These are phyloP conservation scores for Cladosporium sp. DNA, from an alignment of 2,329 filamentous ascomycete species.

Conservation along the genomic window DNA sequence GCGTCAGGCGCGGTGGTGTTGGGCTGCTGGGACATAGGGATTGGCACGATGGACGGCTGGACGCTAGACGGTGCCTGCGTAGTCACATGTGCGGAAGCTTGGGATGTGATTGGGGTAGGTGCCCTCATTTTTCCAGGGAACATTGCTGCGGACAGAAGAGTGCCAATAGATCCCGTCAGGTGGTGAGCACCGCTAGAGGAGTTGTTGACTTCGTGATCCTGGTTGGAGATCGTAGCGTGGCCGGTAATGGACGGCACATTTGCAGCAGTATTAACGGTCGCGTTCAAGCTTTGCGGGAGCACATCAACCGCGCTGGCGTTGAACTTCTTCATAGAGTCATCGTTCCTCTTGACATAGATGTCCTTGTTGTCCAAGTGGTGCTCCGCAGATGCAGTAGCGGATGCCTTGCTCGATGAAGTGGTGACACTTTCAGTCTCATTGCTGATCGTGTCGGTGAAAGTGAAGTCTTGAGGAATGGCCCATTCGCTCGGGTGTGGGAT, in stretches of 20 bases:
- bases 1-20: conserved; percentile 2
- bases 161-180: not conserved
- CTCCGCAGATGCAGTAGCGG: not conserved
- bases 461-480: conserved; percentile 5
- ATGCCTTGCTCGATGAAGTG: not conserved
- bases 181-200: not conserved
- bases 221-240: not conserved
- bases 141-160: conserved; percentile 1
- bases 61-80: not conserved
- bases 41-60: not conserved
- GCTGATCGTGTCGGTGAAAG: not conserved
- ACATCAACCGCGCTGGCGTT: not conserved
- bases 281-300: not conserved
- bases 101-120: not conserved
- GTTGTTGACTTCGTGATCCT: not conserved
- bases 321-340: not conserved
- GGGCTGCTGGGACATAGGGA: not conserved
- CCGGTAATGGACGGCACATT: not conserved
- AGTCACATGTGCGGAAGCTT: not conserved
- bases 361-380: not conserved
- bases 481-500: conserved; percentile 8
- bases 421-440: not conserved
- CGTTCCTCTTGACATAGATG: not conserved
- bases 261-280: not conserved
- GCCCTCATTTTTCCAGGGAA: conserved; percentile 5